phyloP scores from a whole-genome alignment of 108 stramenopile genomes.

The Mediolabrus comicus region DNA sequence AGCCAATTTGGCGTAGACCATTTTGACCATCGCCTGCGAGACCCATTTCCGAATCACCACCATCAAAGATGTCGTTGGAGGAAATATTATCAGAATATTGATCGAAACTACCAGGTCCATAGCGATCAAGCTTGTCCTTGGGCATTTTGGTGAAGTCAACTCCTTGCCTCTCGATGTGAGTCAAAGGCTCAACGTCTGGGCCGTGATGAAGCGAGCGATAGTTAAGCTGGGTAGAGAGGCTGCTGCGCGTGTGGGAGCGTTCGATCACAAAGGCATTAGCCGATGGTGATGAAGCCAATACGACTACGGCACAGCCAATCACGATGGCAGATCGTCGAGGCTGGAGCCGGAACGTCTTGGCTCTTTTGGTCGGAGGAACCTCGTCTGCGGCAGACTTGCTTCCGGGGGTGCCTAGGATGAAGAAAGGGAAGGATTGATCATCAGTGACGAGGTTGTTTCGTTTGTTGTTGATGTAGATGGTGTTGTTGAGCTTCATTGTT shows the following conservation, averaged over 20 bases:
- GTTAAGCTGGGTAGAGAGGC: not conserved
- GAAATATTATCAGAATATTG: not conserved
- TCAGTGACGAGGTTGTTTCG: not conserved
- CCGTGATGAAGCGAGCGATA: slow-evolving; percentile 44
- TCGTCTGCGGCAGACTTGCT: not conserved
- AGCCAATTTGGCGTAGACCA: slow-evolving; percentile 10
- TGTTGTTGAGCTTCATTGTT: not conserved
- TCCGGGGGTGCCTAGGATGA: not conserved
- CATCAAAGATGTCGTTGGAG: slow-evolving; percentile 9
- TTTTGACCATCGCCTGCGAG: slow-evolving; percentile 13
- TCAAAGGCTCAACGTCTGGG: slow-evolving; percentile 35
- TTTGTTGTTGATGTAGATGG: not conserved
- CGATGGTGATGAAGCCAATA: not conserved
- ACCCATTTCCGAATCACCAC: slow-evolving; percentile 25
- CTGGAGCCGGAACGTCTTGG: not conserved
- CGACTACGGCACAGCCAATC: not conserved
- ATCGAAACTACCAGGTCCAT: not conserved
- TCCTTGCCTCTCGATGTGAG: slow-evolving; percentile 19
- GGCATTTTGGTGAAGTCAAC: slow-evolving; percentile 53
- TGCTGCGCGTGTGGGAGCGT: not conserved
- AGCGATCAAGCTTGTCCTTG: slow-evolving; percentile 40
- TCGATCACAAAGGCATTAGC: not conserved
- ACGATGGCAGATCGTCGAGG: not conserved
- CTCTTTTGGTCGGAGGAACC: not conserved
- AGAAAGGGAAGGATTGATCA: not conserved